Evolutionary conservation across 768 basidiomycete species (phyloP).

Genomic region (Coprinellus micaceus): DNA sequence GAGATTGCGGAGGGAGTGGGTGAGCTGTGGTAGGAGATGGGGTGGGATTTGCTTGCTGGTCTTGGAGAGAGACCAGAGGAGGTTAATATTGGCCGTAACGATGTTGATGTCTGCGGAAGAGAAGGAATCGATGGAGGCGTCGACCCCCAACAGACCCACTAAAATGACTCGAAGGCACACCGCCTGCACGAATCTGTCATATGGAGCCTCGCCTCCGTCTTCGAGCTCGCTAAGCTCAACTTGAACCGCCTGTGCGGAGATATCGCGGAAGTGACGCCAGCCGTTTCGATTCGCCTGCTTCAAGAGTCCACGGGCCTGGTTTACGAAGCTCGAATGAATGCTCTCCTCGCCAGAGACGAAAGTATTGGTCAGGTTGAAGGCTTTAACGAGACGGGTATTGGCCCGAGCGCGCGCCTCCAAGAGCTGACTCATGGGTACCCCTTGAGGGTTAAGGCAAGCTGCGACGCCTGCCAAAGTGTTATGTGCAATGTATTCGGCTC

Average conservation of each 20-base stretch:
- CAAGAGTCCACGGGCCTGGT: constrained; percentile 27
- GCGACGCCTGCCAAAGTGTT: constrained; percentile 9
- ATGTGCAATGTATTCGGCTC: constrained; percentile 2
- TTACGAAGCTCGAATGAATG: constrained; percentile 35
- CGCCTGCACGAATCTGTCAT: constrained; percentile 41
- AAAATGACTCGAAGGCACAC: constrained; percentile 42
- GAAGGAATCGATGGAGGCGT: constrained; percentile 26
- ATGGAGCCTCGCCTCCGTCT: constrained; percentile 16
- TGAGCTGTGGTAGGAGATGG: constrained; percentile 30
- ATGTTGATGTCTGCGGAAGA: constrained; percentile 28
- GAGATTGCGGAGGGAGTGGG: constrained; percentile 35
- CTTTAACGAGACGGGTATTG: constrained; percentile 31
- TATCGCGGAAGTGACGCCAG: constrained; percentile 31
- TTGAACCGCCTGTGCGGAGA: constrained; percentile 29
- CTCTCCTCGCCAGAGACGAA: constrained; percentile 41
- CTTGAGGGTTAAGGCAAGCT: constrained; percentile 13
- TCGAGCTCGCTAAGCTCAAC: constrained; percentile 14
- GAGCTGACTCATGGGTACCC: constrained; percentile 12
- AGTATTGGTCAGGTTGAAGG: constrained; percentile 42
- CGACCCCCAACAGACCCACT: constrained; percentile 36
- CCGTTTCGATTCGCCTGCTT: constrained; percentile 21
- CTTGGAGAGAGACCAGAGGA: constrained; percentile 47
- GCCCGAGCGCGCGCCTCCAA: constrained; percentile 31
- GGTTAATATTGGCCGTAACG: constrained; percentile 41
- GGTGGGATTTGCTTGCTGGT: constrained; percentile 25